Percentiles rank a stretch among this genome's conserved stretches.
These are phyloP conservation scores for Scytalidium lignicola DNA, from an alignment of 2,329 filamentous ascomycete genomes.

Conservation along the genomic window DNA sequence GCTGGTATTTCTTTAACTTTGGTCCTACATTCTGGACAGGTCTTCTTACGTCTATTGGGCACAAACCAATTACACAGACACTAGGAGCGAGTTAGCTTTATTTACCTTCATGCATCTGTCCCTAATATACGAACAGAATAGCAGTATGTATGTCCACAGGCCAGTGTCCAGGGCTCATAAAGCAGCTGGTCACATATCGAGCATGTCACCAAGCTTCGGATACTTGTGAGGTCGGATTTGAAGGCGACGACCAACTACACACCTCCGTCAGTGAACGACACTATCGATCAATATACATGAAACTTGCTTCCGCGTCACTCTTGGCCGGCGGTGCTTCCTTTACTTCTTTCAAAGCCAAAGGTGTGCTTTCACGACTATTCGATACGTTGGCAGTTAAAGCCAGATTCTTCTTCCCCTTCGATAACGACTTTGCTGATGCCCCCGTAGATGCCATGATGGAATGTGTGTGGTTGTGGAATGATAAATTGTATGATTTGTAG, in stretches of 20 bases:
- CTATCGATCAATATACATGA: background rate
- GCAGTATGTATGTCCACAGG: constrained; percentile 68
- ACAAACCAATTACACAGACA: constrained; percentile 32
- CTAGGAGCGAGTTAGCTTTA: constrained; percentile 17
- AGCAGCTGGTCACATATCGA: constrained; percentile 64
- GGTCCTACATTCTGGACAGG: constrained; percentile 64
- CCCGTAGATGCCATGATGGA: constrained; percentile 11
- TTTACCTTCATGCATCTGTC: background rate
- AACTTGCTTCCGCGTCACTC: constrained; percentile 13
- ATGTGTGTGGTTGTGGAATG: background rate
- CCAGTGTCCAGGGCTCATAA: constrained; percentile 64
- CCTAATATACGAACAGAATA: constrained; percentile 47
- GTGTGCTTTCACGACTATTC: constrained; percentile 8
- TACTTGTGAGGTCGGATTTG: constrained; percentile 50
- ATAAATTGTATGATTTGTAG: background rate
- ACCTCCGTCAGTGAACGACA: constrained; percentile 1
- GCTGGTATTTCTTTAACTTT: constrained; percentile 53
- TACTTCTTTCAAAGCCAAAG: constrained; percentile 3
- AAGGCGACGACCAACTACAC: constrained; percentile 20
- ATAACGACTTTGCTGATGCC: constrained; percentile 2
- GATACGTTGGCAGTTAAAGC: constrained; percentile 1
- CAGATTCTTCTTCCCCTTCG: constrained; percentile 1
- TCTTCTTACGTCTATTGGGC: constrained; percentile 48
- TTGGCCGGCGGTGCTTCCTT: constrained; percentile 5
- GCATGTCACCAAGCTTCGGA: constrained; percentile 58